Conservation (phyloP, 495 filamentous ascomycete species). For the Xylaria flabelliformis region DNA sequence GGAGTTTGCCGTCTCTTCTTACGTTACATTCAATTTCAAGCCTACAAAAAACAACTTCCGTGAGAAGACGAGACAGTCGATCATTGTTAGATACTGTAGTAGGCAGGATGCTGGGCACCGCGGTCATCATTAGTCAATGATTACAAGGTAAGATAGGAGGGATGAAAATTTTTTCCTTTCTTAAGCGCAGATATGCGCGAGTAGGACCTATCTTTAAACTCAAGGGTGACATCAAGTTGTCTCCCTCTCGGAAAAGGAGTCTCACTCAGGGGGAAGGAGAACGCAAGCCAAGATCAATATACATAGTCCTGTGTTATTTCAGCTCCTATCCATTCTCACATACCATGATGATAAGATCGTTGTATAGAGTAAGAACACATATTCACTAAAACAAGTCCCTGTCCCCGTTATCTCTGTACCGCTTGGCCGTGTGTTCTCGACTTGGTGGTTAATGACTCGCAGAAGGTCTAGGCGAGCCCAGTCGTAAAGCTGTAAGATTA, state of each 20-base stretch:
- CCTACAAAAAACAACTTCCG: not conserved
- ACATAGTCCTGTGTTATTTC: constrained; percentile 10
- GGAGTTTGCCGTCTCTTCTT: not conserved
- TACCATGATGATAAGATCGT: not conserved
- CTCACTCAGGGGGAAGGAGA: not conserved
- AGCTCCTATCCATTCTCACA: constrained; percentile 1
- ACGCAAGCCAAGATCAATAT: constrained; percentile 19
- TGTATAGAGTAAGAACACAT: not conserved
- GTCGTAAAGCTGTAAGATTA: constrained; percentile 9
- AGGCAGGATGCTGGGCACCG: not conserved
- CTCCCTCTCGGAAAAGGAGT: not conserved
- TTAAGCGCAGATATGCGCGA: not conserved
- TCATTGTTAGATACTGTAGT: constrained; percentile 6
- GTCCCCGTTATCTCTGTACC: not conserved
- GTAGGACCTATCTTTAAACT: constrained; percentile 6
- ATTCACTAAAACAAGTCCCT: not conserved
- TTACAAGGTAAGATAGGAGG: constrained; percentile 10
- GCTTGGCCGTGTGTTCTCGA: not conserved
- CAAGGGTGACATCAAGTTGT: not conserved
- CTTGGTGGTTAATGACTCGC: not conserved
- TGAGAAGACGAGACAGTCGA: constrained; percentile 17
- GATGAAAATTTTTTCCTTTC: constrained; percentile 18
- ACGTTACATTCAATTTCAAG: constrained; percentile 24
- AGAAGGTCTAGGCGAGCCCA: constrained; percentile 19
- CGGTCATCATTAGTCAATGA: constrained; percentile 13